phyloP scores from a whole-genome alignment of 1,284 basidiomycete species.

The Ustilago nuda region DNA sequence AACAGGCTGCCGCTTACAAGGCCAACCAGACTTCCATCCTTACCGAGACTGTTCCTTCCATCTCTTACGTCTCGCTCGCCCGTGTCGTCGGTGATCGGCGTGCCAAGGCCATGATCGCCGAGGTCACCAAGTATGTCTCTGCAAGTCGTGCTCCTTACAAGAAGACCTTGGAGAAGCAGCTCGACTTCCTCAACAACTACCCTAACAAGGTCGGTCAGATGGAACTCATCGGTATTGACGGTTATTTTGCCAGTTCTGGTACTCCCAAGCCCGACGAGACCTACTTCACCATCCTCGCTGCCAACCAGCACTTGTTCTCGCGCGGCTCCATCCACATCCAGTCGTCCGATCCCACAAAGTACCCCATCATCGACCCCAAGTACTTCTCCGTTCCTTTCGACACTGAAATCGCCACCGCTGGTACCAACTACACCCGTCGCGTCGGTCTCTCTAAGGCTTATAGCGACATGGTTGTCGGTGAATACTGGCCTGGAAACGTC shows the following conservation, averaged over 20 bases:
- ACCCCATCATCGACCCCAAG: constrained; percentile 76
- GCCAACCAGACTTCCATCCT: constrained; percentile 57
- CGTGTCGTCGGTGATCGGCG: constrained; percentile 50
- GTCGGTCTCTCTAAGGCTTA: constrained; percentile 51
- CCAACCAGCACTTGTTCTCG: constrained; percentile 76
- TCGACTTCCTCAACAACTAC: constrained; percentile 58
- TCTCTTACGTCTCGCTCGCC: constrained; percentile 62
- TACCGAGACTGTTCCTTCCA: constrained; percentile 60
- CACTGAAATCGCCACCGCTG: constrained; percentile 54
- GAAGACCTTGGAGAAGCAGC: constrained; percentile 56
- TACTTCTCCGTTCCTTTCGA: constrained; percentile 71
- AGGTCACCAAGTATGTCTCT: constrained; percentile 53
- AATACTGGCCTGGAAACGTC: constrained; percentile 57
- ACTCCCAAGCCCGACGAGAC: constrained; percentile 52
- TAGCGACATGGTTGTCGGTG: constrained; percentile 47
- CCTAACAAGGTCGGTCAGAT: constrained; percentile 58
- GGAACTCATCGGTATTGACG: constrained; percentile 65
- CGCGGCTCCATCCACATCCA: constrained; percentile 73
- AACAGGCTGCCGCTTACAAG: constrained; percentile 55
- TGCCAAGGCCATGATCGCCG: constrained; percentile 42
- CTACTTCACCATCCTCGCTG: constrained; percentile 64
- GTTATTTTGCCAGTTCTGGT: constrained; percentile 62
- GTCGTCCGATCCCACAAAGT: constrained; percentile 73
- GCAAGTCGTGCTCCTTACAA: constrained; percentile 50
- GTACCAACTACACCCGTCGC: constrained; percentile 60